Evolutionary conservation across 2,329 filamentous ascomycete genomes (phyloP).

Genomic region (Cercospora sp.): DNA sequence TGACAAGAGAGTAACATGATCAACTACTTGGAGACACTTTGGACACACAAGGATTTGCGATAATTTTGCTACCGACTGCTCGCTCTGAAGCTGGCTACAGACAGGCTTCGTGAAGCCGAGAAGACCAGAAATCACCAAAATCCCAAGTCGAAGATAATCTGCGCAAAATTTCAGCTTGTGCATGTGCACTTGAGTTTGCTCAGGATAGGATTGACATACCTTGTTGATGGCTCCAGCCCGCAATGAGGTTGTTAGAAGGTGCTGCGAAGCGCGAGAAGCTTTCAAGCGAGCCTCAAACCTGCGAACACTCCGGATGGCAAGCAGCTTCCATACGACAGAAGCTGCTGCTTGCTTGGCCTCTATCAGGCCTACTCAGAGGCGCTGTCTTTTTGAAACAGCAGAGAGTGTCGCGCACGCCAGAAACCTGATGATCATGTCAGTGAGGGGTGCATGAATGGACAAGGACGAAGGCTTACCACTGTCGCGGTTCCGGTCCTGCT

Average conservation of each 20-base stretch:
- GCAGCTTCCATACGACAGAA: background rate
- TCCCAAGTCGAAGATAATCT: background rate
- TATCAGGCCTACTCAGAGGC: background rate
- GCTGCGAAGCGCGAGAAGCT: background rate
- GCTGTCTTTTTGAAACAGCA: background rate
- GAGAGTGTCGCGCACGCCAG: background rate
- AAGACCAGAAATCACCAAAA: background rate
- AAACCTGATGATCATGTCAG: background rate
- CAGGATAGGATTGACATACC: background rate
- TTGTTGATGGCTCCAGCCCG: background rate
- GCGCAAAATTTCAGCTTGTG: background rate
- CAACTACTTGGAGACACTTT: background rate
- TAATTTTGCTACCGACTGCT: background rate
- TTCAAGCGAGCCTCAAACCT: background rate
- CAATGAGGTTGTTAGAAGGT: background rate
- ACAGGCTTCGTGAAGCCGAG: background rate
- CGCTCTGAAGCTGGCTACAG: background rate
- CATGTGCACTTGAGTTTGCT: background rate
- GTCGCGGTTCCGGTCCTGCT: background rate
- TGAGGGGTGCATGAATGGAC: background rate
- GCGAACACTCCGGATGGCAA: too few relatives aligned
- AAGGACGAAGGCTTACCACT: background rate
- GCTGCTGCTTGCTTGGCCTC: background rate
- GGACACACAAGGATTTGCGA: background rate
- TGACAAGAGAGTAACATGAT: background rate